These are phyloP conservation scores for Ceratocystiopsis sp. DNA, from an alignment of 2,329 filamentous ascomycete species.

Conservation along the genomic window DNA sequence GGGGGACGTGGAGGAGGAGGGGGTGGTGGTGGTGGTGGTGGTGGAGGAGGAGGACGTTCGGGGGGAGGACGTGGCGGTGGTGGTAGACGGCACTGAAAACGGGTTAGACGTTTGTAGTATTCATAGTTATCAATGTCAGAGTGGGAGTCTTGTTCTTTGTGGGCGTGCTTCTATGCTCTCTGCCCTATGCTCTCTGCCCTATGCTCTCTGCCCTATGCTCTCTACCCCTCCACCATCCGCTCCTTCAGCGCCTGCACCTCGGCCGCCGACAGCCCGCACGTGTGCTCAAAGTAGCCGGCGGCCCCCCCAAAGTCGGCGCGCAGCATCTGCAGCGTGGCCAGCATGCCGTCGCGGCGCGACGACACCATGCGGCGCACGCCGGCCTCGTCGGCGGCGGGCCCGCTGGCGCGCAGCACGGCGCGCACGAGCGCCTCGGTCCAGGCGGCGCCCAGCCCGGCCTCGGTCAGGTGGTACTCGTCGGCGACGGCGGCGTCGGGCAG, in stretches of 20 bases:
- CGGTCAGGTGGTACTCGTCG: constrained; percentile 51
- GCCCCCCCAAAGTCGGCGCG: constrained; percentile 42
- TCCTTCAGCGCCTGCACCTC: constrained; percentile 9
- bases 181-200: too few species aligned
- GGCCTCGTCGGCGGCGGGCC: constrained; percentile 20
- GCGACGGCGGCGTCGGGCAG: constrained; percentile 43
- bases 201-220: too few species aligned
- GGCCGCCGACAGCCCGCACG: constrained; percentile 38
- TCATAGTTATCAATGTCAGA: too few species aligned
- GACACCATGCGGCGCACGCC: constrained; percentile 29
- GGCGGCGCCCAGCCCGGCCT: constrained; percentile 34
- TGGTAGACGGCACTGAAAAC: too few species aligned
- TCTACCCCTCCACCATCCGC: too few species aligned
- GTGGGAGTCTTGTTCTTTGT: too few species aligned
- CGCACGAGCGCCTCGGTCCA: constrained; percentile 34
- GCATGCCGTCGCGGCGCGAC: constrained; percentile 30
- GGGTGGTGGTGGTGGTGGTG: not conserved
- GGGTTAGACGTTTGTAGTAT: too few species aligned
- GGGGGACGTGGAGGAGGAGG: constrained; percentile 2
- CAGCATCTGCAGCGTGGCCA: constrained; percentile 34
- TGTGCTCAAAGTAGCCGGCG: constrained; percentile 42
- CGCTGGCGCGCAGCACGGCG: constrained; percentile 30
- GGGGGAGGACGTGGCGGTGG: too few species aligned
- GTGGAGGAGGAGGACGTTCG: not conserved
- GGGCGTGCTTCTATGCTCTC: too few species aligned